Base-by-base conservation (phyloP, 116 monocot species). In the Zostera marina region DNA sequence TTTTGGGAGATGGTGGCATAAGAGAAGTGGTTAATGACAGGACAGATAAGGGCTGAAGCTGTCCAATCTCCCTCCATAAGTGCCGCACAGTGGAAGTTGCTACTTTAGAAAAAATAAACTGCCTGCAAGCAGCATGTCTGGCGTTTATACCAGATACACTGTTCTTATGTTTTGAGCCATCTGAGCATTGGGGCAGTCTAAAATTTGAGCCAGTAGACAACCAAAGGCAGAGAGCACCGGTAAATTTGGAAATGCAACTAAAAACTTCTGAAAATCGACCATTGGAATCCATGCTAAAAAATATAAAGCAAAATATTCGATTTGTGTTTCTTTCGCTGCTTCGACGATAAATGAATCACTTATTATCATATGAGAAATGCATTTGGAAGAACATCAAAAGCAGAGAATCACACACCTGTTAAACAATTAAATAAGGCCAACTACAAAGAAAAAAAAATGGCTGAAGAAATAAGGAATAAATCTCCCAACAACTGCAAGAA, bases 1-100 rank as follows among this genome's bases (percentile, higher is more conserved):
- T 41, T 58, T 79, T 84, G 47, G 81, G 81, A 72, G 81, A 68
- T 56, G 88, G 84, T 44, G 93, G 88, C 38, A 81, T 20, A 58
- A 81, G 32, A 57, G 84, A 72, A 62, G 70, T 70, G 72, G 84
- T 81, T 63, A 84, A 65, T 57, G 87, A 79, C 15, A 87, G 64
- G 22, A 84, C 32, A n/a, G 78, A 53, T 46, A 68, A 70, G 67
- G 60, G 70, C 22, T 70, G 74, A 40, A 62, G 41, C 26, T 66
- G 52, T 64, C 70, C 62, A 72, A 81, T 55, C 60, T 83, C 84
- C 62, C 68, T 84, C 70, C 65, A 80, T 20, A 84, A 16, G 23
- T 41, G 71, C 11, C 62, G 63, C 12, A 88, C 25, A 9, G 84
- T 61, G 41, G 79, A 75, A 69, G 53, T 69, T 41, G 74, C 72